A percentile compares a stretch with the other conserved stretches of the same genome.
Conservation (phyloP, 305 asterid genomes). For the Ajuga reptans region DNA sequence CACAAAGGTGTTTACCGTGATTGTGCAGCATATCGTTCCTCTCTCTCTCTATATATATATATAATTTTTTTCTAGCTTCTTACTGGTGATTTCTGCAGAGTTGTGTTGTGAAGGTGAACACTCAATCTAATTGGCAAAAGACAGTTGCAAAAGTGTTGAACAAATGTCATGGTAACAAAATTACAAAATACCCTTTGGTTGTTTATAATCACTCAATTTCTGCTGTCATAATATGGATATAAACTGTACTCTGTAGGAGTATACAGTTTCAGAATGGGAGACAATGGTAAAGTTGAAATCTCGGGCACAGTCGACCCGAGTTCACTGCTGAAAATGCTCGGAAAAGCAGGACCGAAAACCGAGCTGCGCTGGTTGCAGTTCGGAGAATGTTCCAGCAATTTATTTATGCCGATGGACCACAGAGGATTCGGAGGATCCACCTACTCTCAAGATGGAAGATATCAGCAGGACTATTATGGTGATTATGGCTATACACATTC, state of each 20-base stretch:
- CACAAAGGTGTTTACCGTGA: no score
- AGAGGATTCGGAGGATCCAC: no score
- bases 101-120: conserved; percentile 9
- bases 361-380: conserved; percentile 35
- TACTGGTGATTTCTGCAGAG: no score
- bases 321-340: conserved; percentile 27
- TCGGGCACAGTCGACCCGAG: conserved; percentile 36
- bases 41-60: no score
- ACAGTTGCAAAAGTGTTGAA: conserved; percentile 28
- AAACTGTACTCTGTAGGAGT: conserved; percentile 12
- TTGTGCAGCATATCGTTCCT: no score
- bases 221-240: no score
- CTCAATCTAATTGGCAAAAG: conserved; percentile 18
- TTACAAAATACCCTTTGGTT: background rate
- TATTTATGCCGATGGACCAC: background rate
- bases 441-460: no score
- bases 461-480: background rate
- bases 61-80: no score
- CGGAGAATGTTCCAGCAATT: conserved; percentile 39
- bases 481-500: background rate
- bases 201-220: background rate
- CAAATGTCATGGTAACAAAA: conserved; percentile 21
- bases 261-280: conserved; percentile 33
- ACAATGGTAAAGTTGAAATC: conserved; percentile 27
- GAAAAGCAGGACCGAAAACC: conserved; percentile 24